Base-by-base conservation (phyloP, 495 filamentous ascomycete genomes). In the Elaphomyces granulatus region DNA sequence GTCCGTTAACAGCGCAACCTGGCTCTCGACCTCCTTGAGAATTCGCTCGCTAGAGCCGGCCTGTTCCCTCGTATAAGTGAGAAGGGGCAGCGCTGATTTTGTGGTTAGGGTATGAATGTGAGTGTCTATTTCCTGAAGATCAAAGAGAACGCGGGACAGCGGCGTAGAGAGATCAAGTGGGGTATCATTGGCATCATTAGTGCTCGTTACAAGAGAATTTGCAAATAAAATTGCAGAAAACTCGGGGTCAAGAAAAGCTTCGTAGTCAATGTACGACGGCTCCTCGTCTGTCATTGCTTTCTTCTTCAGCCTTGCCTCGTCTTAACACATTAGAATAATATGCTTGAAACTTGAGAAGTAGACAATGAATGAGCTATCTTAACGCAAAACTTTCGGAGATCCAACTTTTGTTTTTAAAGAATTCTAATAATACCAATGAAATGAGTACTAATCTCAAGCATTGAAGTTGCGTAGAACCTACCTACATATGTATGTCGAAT, bases 61-160 rank as follows among this genome's bases (percentile, higher is more conserved):
- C 46, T 87, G 81, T 35, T 70, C 64, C 43, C 74, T 68, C 18
- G 85, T 90, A 60, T 93, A 72, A 14, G 75, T 66, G 18, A 96
- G 71, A n/a, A 96, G 67, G 1, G 86, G 82, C 4, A 88, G 66
- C 10, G 92, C 83, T 35, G 81, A 81, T 48, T 78, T 76, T 35
- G 83, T 90, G 33, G 87, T 93, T 17, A 99, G 72, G 14, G 71
- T 68, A 59, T 96, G 80, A 45, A 96, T 94, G 53, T 94, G 85
- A 1, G 86, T 93, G 60, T 96, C 87, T 44, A 99, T 79, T 57
- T 96, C 90, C 56, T 99, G 90, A 12, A 92, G 74, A 60, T 99
- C 90, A 59, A 99, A 99, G 14, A 96, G 72, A 9, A 96, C 90
- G 35, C 84, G 75, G 2, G 87, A 94, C 26, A 96, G 73, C 2